Evolutionary conservation across 2,329 filamentous ascomycete species (phyloP).

Genomic region (Trichoderma citrinoviride): DNA sequence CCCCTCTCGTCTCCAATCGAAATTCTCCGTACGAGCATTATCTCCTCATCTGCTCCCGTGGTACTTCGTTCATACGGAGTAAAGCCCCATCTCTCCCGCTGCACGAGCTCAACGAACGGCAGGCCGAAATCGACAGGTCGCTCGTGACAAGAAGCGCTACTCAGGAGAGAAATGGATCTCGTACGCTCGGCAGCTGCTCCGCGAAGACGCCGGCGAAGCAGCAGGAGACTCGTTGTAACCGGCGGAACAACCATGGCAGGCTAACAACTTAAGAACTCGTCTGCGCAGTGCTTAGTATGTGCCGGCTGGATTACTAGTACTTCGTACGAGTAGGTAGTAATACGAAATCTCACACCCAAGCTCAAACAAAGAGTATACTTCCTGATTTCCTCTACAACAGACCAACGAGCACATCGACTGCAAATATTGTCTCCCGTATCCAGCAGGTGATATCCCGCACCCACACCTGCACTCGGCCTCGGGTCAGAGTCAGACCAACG

Average conservation of each 20-base stretch:
- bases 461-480: neutral
- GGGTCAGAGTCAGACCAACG: neutral
- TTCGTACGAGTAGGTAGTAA: neutral
- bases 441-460: slow-evolving; percentile 8
- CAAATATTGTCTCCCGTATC: neutral
- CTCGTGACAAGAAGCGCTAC: neutral
- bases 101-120: neutral
- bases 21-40: slow-evolving; percentile 15
- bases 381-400: neutral
- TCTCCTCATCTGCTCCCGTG: neutral
- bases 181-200: neutral
- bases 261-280: neutral
- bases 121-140: neutral
- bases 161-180: neutral
- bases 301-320: too few relatives aligned
- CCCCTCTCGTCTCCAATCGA: slow-evolving; percentile 8
- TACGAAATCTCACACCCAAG: neutral
- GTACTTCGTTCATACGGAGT: neutral
- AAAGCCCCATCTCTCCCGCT: neutral
- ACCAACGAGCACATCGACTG: neutral
- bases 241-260: too few relatives aligned
- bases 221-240: neutral
- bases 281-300: neutral
- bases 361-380: neutral
- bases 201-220: neutral